phyloP scores from a whole-genome alignment of 805 yeast species.

The Yamadazyma phyllophila region DNA sequence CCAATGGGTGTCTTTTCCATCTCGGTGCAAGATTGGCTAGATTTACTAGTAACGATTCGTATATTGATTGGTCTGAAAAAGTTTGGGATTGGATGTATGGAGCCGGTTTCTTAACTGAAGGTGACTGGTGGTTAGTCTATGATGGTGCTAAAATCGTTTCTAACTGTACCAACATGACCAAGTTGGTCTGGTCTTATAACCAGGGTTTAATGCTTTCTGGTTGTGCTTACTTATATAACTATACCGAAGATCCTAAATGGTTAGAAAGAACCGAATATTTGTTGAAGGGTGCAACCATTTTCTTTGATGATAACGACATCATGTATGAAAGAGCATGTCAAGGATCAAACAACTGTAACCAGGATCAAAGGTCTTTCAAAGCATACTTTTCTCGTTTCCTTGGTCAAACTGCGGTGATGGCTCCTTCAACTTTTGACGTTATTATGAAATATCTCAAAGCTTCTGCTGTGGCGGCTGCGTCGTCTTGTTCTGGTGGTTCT shows the following conservation, averaged over 20 bases:
- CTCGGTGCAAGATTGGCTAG: constrained; percentile 45
- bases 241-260: constrained; percentile 70
- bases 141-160: constrained; percentile 65
- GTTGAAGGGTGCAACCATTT: constrained; percentile 51
- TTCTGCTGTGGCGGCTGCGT: constrained; percentile 58
- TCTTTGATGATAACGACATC: constrained; percentile 52
- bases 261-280: constrained; percentile 53
- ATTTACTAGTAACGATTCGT: constrained; percentile 38
- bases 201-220: constrained; percentile 80
- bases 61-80: constrained; percentile 40
- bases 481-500: constrained; percentile 67
- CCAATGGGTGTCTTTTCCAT: constrained; percentile 45
- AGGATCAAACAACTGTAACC: constrained; percentile 59
- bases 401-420: constrained; percentile 70
- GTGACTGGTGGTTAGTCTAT: constrained; percentile 52
- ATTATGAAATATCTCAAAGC: constrained; percentile 45
- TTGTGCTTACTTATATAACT: constrained; percentile 74
- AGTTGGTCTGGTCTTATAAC: constrained; percentile 81
- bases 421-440: constrained; percentile 52
- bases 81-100: constrained; percentile 47
- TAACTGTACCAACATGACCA: constrained; percentile 63
- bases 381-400: constrained; percentile 76
- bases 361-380: constrained; percentile 90
- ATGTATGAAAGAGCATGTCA: constrained; percentile 88
- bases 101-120: constrained; percentile 42